Evolutionary conservation across 768 basidiomycete genomes (phyloP).

Genomic region (Leccinum disarticulatum): DNA sequence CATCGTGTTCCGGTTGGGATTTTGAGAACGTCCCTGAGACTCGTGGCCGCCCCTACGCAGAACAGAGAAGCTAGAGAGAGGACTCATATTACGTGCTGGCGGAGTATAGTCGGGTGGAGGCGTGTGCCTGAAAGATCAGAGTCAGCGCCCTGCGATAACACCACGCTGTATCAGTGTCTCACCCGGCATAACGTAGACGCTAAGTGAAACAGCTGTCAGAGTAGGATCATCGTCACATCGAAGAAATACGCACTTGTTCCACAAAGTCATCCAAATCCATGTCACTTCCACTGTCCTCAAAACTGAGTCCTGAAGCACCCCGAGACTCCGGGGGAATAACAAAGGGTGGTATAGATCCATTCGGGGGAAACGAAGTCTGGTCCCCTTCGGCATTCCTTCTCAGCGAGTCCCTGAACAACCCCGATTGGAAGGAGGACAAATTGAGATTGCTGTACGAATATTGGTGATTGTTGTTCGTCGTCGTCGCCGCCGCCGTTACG

Average conservation of each 20-base stretch:
- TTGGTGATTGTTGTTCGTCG: constrained; percentile 14
- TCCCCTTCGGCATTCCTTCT: constrained; percentile 28
- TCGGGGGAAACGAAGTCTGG: constrained; percentile 17
- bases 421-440: constrained; percentile 32
- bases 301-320: constrained; percentile 9
- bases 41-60: constrained; percentile 19
- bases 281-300: constrained; percentile 29
- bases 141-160: constrained; percentile 2
- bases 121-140: constrained; percentile 16
- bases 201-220: constrained; percentile 11
- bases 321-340: constrained; percentile 12
- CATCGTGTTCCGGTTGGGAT: constrained; percentile 12
- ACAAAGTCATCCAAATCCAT: constrained; percentile 27
- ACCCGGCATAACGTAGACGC: constrained; percentile 31
- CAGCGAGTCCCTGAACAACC: constrained; percentile 33
- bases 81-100: constrained; percentile 15
- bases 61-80: constrained; percentile 16
- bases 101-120: constrained; percentile 26
- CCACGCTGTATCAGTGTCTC: background rate
- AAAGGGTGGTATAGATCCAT: constrained; percentile 3
- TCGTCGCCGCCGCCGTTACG: background rate
- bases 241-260: constrained; percentile 10
- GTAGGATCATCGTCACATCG: background rate
- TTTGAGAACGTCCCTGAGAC: constrained; percentile 9
- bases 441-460: constrained; percentile 34